Base-by-base conservation (phyloP, 495 filamentous ascomycete species). In the Trichoderma gamsii region DNA sequence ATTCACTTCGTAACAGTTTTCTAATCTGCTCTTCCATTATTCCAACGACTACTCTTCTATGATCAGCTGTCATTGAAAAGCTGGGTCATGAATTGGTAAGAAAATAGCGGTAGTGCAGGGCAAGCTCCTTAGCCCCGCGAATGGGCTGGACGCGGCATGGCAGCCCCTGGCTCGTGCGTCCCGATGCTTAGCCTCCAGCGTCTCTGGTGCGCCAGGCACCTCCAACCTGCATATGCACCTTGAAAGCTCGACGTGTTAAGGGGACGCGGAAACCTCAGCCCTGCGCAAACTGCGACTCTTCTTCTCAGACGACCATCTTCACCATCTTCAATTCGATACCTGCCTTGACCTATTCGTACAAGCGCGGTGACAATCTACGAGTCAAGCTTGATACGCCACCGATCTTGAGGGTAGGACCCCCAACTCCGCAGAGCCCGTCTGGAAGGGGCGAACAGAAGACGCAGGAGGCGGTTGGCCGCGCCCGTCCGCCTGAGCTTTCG, bases 141-240 rank as follows among this genome's bases (percentile, higher is more conserved):
- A 49, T 49, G 13, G 44, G 44, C 44, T n/a, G 12, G 12, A 49
- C 15, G 44, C 44, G 44, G 44, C 44, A 49, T 49, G 44, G 44
- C 44, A 11, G 44, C n/a, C 44, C 44, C 44, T 52, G 49, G 49
- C 49, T 52, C 49, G 49, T 52, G 49, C 49, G 49, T 52, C 49
- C 49, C 49, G 49, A 21, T 52, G 18, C 49, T 23, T 52, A 23
- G 49, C 49, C 49, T 52, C 9, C 18, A 52, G n/a, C 21, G 43
- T 16, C 18, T 46, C 43, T 21, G 18, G 49, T 52, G 3, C 35
- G 35, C 35, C 35, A 38, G 35, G 35, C 35, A 38, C 35, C 35
- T 38, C 35, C 4, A 38, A 38, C 35, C 35, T 38, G 35, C 49
- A n/a, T 52, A 11, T 11, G n/a, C 49, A 52, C n/a, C 18, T 52